Percentiles rank a stretch among this genome's conserved stretches.
phyloP scores from a whole-genome alignment of 139 green algal genomes.

The Picochlorum sp. region DNA sequence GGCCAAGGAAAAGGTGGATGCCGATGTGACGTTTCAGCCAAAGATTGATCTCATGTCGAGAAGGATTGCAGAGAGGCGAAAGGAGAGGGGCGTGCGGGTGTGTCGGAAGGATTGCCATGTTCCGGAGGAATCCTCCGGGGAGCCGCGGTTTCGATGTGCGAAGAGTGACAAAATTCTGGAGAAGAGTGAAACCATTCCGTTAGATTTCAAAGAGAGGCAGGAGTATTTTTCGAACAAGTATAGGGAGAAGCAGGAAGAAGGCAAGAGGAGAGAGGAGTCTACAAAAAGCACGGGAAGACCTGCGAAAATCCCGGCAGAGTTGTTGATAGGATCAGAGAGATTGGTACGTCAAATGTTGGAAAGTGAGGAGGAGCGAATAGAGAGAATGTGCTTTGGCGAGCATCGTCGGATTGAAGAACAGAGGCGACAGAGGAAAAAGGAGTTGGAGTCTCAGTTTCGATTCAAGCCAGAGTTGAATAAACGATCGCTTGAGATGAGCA shows the following conservation, averaged over 20 bases:
- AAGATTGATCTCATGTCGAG: background rate
- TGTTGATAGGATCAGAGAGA: conserved; percentile 1
- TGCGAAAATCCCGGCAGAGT: background rate
- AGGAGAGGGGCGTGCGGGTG: background rate
- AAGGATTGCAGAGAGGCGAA: background rate
- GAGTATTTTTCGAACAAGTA: background rate
- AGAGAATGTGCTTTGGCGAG: background rate
- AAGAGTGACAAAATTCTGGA: background rate
- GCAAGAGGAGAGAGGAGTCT: background rate
- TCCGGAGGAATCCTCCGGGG: background rate
- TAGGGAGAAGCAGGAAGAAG: background rate
- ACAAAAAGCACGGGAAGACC: background rate
- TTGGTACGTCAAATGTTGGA: background rate
- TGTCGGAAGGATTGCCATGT: background rate
- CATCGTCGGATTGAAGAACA: background rate
- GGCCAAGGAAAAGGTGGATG: background rate
- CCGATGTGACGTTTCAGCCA: background rate
- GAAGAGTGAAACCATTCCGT: background rate
- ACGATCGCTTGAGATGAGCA: background rate
- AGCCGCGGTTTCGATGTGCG: background rate
- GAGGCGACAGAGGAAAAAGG: background rate
- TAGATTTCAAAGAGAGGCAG: background rate
- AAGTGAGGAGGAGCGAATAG: background rate
- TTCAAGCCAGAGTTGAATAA: conserved; percentile 1
- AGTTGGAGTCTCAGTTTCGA: background rate